Base-by-base conservation (phyloP, 2,329 filamentous ascomycete species). In the Aspergillus ustus region DNA sequence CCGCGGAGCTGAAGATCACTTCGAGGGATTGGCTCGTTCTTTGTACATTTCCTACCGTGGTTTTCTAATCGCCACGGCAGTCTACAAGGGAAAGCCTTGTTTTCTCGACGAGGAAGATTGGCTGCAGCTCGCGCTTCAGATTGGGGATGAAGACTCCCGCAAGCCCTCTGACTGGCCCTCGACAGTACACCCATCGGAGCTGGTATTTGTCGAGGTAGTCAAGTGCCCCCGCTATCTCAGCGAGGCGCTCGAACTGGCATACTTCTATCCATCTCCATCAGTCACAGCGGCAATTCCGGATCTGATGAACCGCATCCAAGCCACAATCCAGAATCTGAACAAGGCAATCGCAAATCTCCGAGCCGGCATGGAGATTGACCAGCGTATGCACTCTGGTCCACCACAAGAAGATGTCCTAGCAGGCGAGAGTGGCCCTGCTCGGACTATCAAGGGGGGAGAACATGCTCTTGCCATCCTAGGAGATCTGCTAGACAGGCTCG, bases 31-130 rank as follows among this genome's bases (percentile, higher is more conserved):
- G 46, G 74, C 72, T 22, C 69, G 72, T 19, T 71, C 70, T n/a
- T 72, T 75, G 43, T 78, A 71, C 61, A 68, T 76, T 20, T 72
- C 74, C 0, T 78, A 76, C 64, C 72, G 77, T 7, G 75, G 75
- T 3, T 76, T 77, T 25, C 67, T 78, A 20, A 65, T 78, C 11
- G 73, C 75, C 6, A 71, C 73, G 2, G 72, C 77, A 0, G 68
- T 77, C 8, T 69, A 73, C 20, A 64, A 73, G 44, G 71, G 72
- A 7, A 68, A 70, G 9, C 66, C 73, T 4, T 79, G 76, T 49
- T 78, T 79, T 37, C 67, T 79, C 2, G 72, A 72, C 29, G 62
- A 71, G 44, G 67, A 72, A 0, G 72, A 72, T 7, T 79, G 77
- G 77, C 63, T 71, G 34, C 58, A 67, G 1, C 65, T 75, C 40